Evolutionary conservation across 352 stramenopile species (phyloP), one percentile per base, ranked within the genome.

Genomic region (Globisporangium camurandrum): DNA sequence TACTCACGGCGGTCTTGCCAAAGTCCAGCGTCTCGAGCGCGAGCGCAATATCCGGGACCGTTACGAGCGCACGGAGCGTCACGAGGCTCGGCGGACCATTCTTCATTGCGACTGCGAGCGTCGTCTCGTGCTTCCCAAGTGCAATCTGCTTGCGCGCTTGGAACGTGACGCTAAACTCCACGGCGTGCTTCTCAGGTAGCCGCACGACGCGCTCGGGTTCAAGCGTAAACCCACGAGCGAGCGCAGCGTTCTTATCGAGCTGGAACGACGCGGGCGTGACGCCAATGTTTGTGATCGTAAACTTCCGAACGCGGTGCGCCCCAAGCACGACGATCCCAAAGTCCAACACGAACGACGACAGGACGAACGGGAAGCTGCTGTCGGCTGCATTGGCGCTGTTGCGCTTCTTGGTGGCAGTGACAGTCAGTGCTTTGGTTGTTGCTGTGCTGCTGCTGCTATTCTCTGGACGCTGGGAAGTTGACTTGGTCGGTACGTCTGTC

Each of bases 321-420:
- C 92, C 93, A 4, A 90, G 53, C 10, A 98, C 86, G 45, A 98
- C 86, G 55, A 97, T 93, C 0, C 92, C 93, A 60, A 98, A 98
- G 57, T 98, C 93, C 23, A 95, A 71, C 1, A 95, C 74, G 55
- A 97, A 97, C 49, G 90, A 73, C 3, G 84, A 95, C 16, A 96
- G 50, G 39, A 96, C 68, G 54, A 97, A 97, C 9, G 71, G 61
- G 5, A 84, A 73, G 8, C 8, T 12, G 12, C 50, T 64, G 41
- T 84, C 69, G 0, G 50, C 44, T 4, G 37, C 52, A 6, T 49
- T 64, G 43, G 80, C 67, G 0, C 47, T 44, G 5, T 38, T 50
- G 6, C 53, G 54, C 45, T 68, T 72, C 55, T 67, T 70, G 11
- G 42, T 22, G 19, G 49, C 28, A 17, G 56, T 7, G 42, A 67